Evolutionary conservation across 2,329 filamentous ascomycete species (phyloP).

Genomic region (Bipolaris gigantea): DNA sequence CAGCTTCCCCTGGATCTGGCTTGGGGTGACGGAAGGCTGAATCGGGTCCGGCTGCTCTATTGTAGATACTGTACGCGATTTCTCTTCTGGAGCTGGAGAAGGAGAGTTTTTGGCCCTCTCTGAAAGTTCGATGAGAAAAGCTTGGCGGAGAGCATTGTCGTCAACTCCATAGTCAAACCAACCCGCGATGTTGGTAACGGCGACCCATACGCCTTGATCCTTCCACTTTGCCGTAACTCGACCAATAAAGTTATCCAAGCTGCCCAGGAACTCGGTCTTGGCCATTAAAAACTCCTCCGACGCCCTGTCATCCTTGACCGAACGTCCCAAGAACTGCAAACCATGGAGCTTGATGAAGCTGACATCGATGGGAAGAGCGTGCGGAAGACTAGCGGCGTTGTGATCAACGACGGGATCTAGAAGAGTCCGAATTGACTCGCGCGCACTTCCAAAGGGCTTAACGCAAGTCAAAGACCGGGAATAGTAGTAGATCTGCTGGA

Average conservation of each 20-base stretch:
- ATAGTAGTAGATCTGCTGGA: conserved; percentile 75
- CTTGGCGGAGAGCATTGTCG: conserved; percentile 43
- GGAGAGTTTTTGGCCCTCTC: no score
- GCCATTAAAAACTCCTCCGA: conserved; percentile 52
- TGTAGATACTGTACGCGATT: no score
- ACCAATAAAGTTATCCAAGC: conserved; percentile 62
- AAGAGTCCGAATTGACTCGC: conserved; percentile 70
- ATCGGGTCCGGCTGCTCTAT: no score
- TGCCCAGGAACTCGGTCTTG: conserved; percentile 54
- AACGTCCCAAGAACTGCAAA: conserved; percentile 61
- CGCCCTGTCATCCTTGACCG: conserved; percentile 16
- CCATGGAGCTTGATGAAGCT: conserved; percentile 67
- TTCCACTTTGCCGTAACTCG: conserved; percentile 57
- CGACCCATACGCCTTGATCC: conserved; percentile 61
- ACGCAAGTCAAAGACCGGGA: conserved; percentile 69
- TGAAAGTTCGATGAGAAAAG: no score
- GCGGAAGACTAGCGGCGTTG: conserved; percentile 34
- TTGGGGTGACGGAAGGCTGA: no score
- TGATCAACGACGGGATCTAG: conserved; percentile 58
- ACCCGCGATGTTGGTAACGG: conserved; percentile 58
- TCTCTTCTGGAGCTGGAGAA: no score
- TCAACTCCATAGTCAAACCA: conserved; percentile 58
- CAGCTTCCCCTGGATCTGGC: no score
- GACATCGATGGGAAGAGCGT: conserved; percentile 55
- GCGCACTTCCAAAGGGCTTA: conserved; percentile 67